Percentiles rank a stretch among this genome's conserved stretches.
Conservation (phyloP, 495 filamentous ascomycete genomes). For the Podospora anserina region DNA sequence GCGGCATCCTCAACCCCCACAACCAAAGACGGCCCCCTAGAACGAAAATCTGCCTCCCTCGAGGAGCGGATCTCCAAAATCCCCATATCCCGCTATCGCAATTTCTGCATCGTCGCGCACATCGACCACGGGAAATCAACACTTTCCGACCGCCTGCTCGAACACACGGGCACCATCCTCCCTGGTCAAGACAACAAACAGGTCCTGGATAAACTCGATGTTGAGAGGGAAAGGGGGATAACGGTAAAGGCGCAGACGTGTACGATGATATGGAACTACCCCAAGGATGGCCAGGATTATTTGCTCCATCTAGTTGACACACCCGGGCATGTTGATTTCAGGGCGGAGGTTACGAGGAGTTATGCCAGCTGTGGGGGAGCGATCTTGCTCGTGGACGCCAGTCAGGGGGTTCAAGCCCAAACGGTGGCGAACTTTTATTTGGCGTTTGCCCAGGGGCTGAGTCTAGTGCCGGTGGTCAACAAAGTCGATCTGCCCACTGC, state of each 20-base stretch:
- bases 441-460: conserved; percentile 85
- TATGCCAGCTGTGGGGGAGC: conserved; percentile 96
- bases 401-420: conserved; percentile 89
- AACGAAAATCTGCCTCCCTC: conserved; percentile 46
- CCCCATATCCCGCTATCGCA: conserved; percentile 86
- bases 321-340: conserved; percentile 95
- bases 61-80: conserved; percentile 83
- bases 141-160: conserved; percentile 84
- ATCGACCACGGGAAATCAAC: conserved; percentile 99
- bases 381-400: conserved; percentile 86
- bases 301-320: conserved; percentile 94
- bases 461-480: conserved; percentile 89
- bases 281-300: conserved; percentile 71
- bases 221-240: conserved; percentile 92
- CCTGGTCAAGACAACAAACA: conserved; percentile 85
- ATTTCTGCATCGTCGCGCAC: conserved; percentile 98
- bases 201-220: conserved; percentile 93
- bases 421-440: conserved; percentile 98
- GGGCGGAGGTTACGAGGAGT: conserved; percentile 89
- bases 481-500: conserved; percentile 91
- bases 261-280: conserved; percentile 87
- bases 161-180: conserved; percentile 87
- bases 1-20: neutral
- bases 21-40: conserved; percentile 17
- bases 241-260: conserved; percentile 99